Base-by-base conservation (phyloP, 495 filamentous ascomycete genomes). In the Acidomyces sp. region DNA sequence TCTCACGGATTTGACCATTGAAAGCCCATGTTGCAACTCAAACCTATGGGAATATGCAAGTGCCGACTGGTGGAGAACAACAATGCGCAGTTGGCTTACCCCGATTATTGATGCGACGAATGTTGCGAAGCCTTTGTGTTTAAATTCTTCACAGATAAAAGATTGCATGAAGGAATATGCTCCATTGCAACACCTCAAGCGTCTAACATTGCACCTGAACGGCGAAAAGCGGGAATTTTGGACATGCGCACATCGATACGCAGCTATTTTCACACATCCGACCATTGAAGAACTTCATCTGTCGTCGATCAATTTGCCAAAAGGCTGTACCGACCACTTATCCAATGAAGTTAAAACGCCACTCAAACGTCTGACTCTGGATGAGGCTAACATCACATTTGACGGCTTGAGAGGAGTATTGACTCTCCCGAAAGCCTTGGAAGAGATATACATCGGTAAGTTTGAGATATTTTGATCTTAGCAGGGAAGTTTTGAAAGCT, bases 361-460 rank as follows among this genome's bases (percentile, higher is more conserved):
- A 22, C 39, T 41, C 4, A 41, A 34, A 24, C 39, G 28, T 2
- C 17, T 41, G 29, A 41, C 39, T 2, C 39, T 41, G 10, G 39
- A 41, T 12, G 39, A 41, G 21, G 15, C 18, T 2, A 41, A 41
- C 15, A 24, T 41, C 15, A 41, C 39, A 2, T 9, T 41, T 9
- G 27, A 32, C 11, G 39, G 27, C 10, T 22, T 41, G 18, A 27
- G 28, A 9, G 11, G 18, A 5, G 20, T 41, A 4, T 9, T 41
- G 7, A 13, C 27, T 4, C 3, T 33, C n/a, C 39, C 39, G 12
- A 22, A 3, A 19, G 29, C 15, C 9, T 22, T 41, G 17, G 6
- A 41, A 21, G 32, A 41, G 17, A 27, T 41, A 19, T 41, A 33
- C 28, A 41, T 41, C 15, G 39, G 39, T 41, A n/a, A 19, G 39